A percentile compares a stretch with the other conserved stretches of the same genome.
Evolutionary conservation across 331 rosid genomes (phyloP).

Genomic region (Dryas integrifolia): DNA sequence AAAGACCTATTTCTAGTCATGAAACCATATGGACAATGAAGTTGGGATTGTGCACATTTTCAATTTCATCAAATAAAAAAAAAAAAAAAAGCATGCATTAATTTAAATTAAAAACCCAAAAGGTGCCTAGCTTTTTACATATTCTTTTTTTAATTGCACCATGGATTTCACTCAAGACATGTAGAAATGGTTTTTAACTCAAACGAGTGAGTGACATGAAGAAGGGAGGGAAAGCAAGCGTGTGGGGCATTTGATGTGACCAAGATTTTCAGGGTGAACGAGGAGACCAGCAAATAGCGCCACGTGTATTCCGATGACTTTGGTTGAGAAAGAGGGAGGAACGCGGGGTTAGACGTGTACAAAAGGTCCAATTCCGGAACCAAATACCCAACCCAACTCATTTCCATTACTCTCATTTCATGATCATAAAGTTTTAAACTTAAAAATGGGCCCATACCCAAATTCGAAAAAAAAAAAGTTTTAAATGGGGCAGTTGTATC

Average conservation of each 20-base stretch:
- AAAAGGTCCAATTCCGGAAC: slow-evolving; percentile 14
- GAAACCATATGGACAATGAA: neutral
- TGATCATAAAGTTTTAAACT: too few species aligned
- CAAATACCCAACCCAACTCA: neutral
- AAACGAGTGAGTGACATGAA: neutral
- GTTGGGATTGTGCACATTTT: neutral
- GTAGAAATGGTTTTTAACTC: neutral
- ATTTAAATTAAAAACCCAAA: neutral
- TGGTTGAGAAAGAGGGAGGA: slow-evolving; percentile 36
- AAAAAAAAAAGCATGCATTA: neutral
- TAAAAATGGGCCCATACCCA: too few species aligned
- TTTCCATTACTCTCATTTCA: neutral
- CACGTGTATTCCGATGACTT: slow-evolving; percentile 42
- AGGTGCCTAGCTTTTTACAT: slow-evolving; percentile 11
- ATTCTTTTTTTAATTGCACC: neutral
- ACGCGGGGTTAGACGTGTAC: slow-evolving; percentile 78
- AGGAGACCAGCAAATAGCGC: slow-evolving; percentile 19
- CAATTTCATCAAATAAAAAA: neutral
- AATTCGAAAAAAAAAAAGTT: too few species aligned
- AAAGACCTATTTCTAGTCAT: too few species aligned
- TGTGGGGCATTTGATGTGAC: slow-evolving; percentile 59
- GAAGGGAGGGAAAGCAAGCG: slow-evolving; percentile 37
- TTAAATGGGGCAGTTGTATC: too few species aligned
- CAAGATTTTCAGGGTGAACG: slow-evolving; percentile 22
- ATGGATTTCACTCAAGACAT: slow-evolving; percentile 10